A percentile compares a stretch with the other conserved stretches of the same genome.
Evolutionary conservation across 2,329 filamentous ascomycete genomes (phyloP).

Genomic region (Piedraia hortae): DNA sequence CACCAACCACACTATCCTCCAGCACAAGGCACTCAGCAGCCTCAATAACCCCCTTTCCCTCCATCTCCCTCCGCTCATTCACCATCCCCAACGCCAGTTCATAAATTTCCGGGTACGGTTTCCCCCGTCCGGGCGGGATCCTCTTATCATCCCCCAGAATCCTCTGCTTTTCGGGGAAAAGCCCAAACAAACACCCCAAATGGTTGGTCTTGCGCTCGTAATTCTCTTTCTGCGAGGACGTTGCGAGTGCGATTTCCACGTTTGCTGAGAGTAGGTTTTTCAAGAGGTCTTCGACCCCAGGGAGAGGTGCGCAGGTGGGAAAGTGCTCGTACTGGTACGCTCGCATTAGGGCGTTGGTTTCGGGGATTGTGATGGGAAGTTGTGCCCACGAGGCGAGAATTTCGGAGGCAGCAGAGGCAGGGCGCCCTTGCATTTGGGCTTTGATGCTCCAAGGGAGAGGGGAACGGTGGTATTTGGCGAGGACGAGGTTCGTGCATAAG

Average conservation of each 20-base stretch:
- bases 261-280: constrained; percentile 2
- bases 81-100: constrained; percentile 60
- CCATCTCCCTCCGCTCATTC: constrained; percentile 38
- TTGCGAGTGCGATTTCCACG: constrained; percentile 66
- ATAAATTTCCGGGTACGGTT: constrained; percentile 88
- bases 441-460: constrained; percentile 80
- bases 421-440: constrained; percentile 51
- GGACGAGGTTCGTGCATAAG: constrained; percentile 51
- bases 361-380: constrained; percentile 44
- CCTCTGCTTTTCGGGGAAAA: constrained; percentile 39
- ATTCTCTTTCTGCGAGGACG: constrained; percentile 43
- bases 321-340: constrained; percentile 46
- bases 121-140: constrained; percentile 55
- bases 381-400: constrained; percentile 62
- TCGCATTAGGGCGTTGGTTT: constrained; percentile 33
- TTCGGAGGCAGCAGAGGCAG: constrained; percentile 26
- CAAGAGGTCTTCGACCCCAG: constrained; percentile 48
- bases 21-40: constrained; percentile 88
- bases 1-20: constrained; percentile 79
- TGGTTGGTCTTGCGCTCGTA: constrained; percentile 48
- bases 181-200: constrained; percentile 22
- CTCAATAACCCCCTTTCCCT: constrained; percentile 32
- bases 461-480: constrained; percentile 46
- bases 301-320: constrained; percentile 43
- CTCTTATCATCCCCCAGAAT: constrained; percentile 68